A percentile compares a stretch with the other conserved stretches of the same genome.
Conservation (phyloP, 2,329 filamentous ascomycete species). For the Lasiodiplodia citricola region DNA sequence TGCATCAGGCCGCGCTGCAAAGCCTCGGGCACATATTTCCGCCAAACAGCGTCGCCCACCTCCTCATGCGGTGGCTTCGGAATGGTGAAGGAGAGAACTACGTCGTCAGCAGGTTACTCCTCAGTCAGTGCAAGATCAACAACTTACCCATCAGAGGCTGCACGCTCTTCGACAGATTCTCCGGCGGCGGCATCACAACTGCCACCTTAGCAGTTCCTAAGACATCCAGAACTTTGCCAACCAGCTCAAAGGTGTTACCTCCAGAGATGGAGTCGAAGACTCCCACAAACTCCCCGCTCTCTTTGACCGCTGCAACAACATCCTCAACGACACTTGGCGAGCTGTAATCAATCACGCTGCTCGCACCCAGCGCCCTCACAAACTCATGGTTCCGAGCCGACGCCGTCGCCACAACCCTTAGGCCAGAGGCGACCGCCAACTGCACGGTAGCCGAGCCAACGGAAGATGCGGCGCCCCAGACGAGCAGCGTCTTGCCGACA, state of each 20-base stretch:
- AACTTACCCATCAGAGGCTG: background rate
- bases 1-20: constrained; percentile 38
- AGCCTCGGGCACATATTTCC: constrained; percentile 39
- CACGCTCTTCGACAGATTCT: background rate
- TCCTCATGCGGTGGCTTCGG: constrained; percentile 34
- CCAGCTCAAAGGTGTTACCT: background rate
- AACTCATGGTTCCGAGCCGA: constrained; percentile 40
- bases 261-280: constrained; percentile 43
- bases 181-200: background rate
- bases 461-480: constrained; percentile 44
- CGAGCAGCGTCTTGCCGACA: constrained; percentile 38
- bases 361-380: constrained; percentile 37
- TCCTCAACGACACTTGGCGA: constrained; percentile 39
- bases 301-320: constrained; percentile 42
- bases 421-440: constrained; percentile 43
- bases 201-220: background rate
- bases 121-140: no score
- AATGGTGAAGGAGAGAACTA: constrained; percentile 7
- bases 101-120: background rate
- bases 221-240: background rate
- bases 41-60: constrained; percentile 41
- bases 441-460: constrained; percentile 43
- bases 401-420: constrained; percentile 41
- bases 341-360: constrained; percentile 42
- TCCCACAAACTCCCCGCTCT: constrained; percentile 43